Evolutionary conservation across 2,329 filamentous ascomycete genomes (phyloP).

Genomic region (Aspergillus aculeatinus): DNA sequence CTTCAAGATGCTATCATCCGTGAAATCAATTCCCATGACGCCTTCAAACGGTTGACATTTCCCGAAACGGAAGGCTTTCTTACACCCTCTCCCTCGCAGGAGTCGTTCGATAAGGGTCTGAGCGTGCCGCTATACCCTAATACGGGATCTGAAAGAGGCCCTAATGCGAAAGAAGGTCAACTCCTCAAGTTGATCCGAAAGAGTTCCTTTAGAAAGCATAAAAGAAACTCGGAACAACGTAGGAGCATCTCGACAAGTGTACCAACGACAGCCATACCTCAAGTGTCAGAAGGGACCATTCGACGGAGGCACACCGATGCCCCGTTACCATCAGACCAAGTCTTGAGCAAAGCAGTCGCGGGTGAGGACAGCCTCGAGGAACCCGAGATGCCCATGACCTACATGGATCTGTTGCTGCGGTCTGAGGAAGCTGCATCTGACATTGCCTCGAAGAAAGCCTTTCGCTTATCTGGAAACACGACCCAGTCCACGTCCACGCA

Average conservation of each 20-base stretch:
- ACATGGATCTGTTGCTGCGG: slow-evolving; percentile 30
- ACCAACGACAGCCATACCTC: slow-evolving; percentile 22
- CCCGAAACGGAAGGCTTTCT: slow-evolving; percentile 34
- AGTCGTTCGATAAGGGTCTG: slow-evolving; percentile 22
- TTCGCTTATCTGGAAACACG: slow-evolving; percentile 8
- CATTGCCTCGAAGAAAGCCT: slow-evolving; percentile 1
- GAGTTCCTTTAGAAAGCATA: slow-evolving; percentile 31
- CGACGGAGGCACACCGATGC: slow-evolving; percentile 44
- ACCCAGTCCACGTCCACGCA: slow-evolving; percentile 15
- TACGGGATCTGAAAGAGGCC: slow-evolving; percentile 24
- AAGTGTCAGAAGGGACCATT: slow-evolving; percentile 12
- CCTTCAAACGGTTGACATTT: slow-evolving; percentile 37
- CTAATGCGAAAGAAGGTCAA: slow-evolving; percentile 33
- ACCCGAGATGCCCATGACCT: slow-evolving; percentile 25
- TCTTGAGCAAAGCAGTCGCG: slow-evolving; percentile 26
- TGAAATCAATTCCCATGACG: slow-evolving; percentile 47
- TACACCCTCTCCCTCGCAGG: slow-evolving; percentile 30
- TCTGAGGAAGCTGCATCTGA: slow-evolving; percentile 18
- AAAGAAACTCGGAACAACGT: slow-evolving; percentile 26
- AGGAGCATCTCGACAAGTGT: slow-evolving; percentile 33
- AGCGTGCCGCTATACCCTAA: slow-evolving; percentile 12
- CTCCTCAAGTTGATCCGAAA: slow-evolving; percentile 33
- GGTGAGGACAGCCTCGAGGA: slow-evolving; percentile 16
- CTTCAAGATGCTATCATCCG: slow-evolving; percentile 45
- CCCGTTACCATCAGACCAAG: slow-evolving; percentile 33